Conservation (phyloP, 2,329 filamentous ascomycete genomes). For the Penicillium rolfsii region DNA sequence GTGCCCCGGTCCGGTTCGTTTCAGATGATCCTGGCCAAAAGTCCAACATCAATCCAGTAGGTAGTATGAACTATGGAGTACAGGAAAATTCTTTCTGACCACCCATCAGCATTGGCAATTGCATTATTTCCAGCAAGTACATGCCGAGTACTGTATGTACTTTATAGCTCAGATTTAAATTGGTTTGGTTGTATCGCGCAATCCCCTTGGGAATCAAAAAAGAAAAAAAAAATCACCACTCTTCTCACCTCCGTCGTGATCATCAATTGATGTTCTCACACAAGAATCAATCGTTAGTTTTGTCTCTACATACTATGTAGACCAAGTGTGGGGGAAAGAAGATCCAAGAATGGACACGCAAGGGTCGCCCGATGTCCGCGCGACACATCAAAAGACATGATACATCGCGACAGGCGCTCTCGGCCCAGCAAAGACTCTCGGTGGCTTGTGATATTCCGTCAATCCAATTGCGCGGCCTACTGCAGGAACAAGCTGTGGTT, state of each 20-base stretch:
- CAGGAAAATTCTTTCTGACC: background rate
- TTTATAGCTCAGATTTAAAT: background rate
- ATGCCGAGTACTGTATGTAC: background rate
- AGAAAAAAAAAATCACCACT: background rate
- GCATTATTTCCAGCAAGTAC: background rate
- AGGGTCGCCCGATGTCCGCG: background rate
- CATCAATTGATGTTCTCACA: background rate
- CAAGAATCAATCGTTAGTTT: background rate
- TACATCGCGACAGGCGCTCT: background rate
- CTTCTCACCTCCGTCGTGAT: background rate
- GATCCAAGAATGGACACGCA: background rate
- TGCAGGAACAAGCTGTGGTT: slow-evolving; percentile 42
- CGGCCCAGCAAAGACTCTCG: background rate
- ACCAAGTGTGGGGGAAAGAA: background rate
- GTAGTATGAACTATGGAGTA: background rate
- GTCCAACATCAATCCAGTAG: background rate
- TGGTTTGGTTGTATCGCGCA: background rate
- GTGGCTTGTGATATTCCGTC: slow-evolving; percentile 19
- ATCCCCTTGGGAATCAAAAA: background rate
- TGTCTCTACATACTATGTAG: background rate
- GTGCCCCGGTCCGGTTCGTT: slow-evolving; percentile 24
- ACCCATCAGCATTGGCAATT: background rate
- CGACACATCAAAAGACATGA: slow-evolving; percentile 9
- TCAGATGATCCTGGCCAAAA: slow-evolving; percentile 25
- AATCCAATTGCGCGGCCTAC: slow-evolving; percentile 35